Evolutionary conservation across 805 yeast species (phyloP), one percentile per base, ranked within the genome.

Genomic region (Groenewaldozyma salmanticensis): DNA sequence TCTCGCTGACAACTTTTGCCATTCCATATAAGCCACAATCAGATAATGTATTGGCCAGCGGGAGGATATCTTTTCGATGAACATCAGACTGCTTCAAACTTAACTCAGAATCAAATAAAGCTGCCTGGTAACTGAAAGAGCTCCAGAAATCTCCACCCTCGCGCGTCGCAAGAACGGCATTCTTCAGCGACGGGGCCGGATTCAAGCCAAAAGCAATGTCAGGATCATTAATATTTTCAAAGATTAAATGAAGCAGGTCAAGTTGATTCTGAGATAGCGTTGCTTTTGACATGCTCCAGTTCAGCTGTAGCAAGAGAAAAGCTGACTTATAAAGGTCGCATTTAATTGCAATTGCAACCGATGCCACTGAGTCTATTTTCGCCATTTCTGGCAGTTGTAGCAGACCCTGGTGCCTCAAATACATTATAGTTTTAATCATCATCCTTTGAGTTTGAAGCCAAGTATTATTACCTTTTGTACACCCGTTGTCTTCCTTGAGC

Each of bases 161-260:
- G 5, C 65, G 53, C 3, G 56, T 51, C 36, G 47, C 48, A 20
- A 38, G 38, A 15, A 42, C 43, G 5, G 55, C 42, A 6, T 37
- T 45, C 5, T 65, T 65, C 4, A 85, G 52, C 0, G 77, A 62
- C 1, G 81, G 71, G 17, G 68, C 64, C 11, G 72, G 69, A 0
- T 88, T 85, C 6, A 83, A 58, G 0, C 94, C 94, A 48, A 69
- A 68, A 4, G 73, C 54, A 31, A 83, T 58, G 54, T 86, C 95
- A 2, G 66, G 61, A 42, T 81, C 86, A 38, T 72, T 75, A 2
- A 86, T 62, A 0, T 67, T 54, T 4, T 65, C 62, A 54, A 79
- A 83, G 1, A 81, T 63, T 0, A 43, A 34, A 5, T 39, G 4
- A 15, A 47, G 39, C 7, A 40, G 15, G 3, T 29, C 31, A 7